Evolutionary conservation across 805 yeast species (phyloP).

Genomic region (Candida vaughaniae): DNA sequence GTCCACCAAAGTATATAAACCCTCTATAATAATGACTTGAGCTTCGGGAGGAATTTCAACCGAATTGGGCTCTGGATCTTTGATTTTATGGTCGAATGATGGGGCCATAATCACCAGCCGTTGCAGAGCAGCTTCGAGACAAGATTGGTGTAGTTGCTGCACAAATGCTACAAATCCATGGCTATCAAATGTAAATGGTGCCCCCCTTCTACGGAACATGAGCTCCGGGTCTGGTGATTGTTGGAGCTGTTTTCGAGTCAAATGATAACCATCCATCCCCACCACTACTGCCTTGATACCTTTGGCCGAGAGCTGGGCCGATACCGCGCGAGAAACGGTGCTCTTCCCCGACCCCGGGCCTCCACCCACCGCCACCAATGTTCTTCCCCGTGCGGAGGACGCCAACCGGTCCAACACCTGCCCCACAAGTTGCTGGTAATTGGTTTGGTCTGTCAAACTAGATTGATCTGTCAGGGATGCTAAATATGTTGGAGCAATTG

Average conservation of each 20-base stretch:
- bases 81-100: constrained; percentile 69
- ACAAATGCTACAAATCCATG: constrained; percentile 25
- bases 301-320: constrained; percentile 12
- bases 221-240: constrained; percentile 50
- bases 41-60: constrained; percentile 44
- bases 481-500: too few species aligned
- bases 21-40: constrained; percentile 68
- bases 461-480: too few species aligned
- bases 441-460: background rate
- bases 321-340: constrained; percentile 53
- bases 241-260: constrained; percentile 27
- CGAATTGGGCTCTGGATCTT: constrained; percentile 66
- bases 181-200: constrained; percentile 84
- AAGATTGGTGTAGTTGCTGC: constrained; percentile 14
- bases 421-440: too few species aligned
- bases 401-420: background rate
- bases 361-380: constrained; percentile 64
- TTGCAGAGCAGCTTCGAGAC: too few species aligned
- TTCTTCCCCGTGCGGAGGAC: constrained; percentile 30
- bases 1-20: constrained; percentile 63
- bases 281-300: constrained; percentile 21
- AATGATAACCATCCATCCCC: constrained; percentile 43
- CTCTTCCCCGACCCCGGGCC: constrained; percentile 87
- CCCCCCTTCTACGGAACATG: constrained; percentile 71
- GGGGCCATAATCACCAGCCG: constrained; percentile 52